Percentiles rank a stretch among this genome's conserved stretches.
These are phyloP conservation scores for Populus ilicifolia DNA, from an alignment of 345 rosid genomes.

Conservation along the genomic window DNA sequence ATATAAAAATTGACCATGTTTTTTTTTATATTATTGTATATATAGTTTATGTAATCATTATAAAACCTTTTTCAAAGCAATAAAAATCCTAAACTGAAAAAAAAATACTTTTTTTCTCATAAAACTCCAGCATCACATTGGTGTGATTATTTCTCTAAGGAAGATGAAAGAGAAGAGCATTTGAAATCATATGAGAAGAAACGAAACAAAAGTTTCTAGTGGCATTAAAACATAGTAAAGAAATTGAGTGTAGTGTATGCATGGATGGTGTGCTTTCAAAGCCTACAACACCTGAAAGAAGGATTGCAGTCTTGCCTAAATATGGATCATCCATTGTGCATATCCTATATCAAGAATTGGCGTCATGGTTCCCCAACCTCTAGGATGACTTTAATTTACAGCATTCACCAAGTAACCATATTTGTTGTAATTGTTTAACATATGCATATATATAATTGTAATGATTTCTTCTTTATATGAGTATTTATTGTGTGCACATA, in stretches of 20 bases:
- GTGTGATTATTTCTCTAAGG: constrained; percentile 44
- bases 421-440: no score
- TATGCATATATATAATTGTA: no score
- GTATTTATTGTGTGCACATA: no score
- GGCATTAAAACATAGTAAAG: constrained; percentile 48
- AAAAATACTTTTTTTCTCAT: no score
- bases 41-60: no score
- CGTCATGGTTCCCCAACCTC: constrained; percentile 64
- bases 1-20: no score
- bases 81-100: no score
- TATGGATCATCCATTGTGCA: constrained; percentile 87
- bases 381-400: constrained; percentile 52
- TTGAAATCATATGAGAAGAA: constrained; percentile 50
- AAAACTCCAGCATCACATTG: no score
- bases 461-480: no score
- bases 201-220: constrained; percentile 47
- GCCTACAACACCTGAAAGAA: constrained; percentile 47
- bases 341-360: constrained; percentile 68
- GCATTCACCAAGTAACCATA: no score
- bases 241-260: constrained; percentile 61
- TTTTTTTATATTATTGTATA: no score
- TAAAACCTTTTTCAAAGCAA: no score
- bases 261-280: constrained; percentile 61
- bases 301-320: constrained; percentile 71
- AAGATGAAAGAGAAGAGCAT: constrained; percentile 67